Base-by-base conservation (phyloP, 2,329 filamentous ascomycete genomes). In the Pyricularia sp. region DNA sequence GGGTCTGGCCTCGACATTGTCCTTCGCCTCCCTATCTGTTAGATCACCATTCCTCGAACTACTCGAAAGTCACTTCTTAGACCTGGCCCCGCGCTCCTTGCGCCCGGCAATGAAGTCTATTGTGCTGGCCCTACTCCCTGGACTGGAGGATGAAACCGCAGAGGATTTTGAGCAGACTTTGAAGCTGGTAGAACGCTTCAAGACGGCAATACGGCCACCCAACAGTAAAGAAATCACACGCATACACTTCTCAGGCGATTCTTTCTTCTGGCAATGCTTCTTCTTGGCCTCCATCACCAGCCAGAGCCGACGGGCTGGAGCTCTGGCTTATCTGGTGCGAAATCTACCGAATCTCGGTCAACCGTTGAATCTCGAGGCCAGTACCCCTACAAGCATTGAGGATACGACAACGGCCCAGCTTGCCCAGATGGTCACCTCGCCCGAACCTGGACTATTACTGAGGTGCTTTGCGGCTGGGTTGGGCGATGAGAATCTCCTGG, bases 261-360 rank as follows among this genome's bases (percentile, higher is more conserved):
- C 90, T 68, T 97, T 94, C 75, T 99, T 97, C 74, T 99, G 94
- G 94, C 94, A 99, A 77, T 97, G 92, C 74, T 89, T 99, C 72
- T 97, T 99, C 71, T 79, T 99, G 22, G 91, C 93, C 10, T 89
- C 91, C 22, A 94, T 99, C 66, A 97, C 94, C 0, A 93, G 93
- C 71, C 84, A 91, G 57, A 92, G 88, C 67, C 84, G 93, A 67
- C 86, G 94, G 65, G 87, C 90, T 68, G 94, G 94, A 30, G 92
- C 92, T 53, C 80, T 99, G 66, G 92, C 93, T 35, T 99, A 96
- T 74, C 80, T 99, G 55, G 81, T 85, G 62, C 88, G 92, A 66
- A 86, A 86, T 70, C 78, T 99, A 33, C 94, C 96, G 24, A 88
- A 83, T 69, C 79, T 96, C 65, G 85, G 83, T 7, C 75, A 78